Conservation (phyloP, 768 basidiomycete genomes). For the Hypholoma sublateritium region DNA sequence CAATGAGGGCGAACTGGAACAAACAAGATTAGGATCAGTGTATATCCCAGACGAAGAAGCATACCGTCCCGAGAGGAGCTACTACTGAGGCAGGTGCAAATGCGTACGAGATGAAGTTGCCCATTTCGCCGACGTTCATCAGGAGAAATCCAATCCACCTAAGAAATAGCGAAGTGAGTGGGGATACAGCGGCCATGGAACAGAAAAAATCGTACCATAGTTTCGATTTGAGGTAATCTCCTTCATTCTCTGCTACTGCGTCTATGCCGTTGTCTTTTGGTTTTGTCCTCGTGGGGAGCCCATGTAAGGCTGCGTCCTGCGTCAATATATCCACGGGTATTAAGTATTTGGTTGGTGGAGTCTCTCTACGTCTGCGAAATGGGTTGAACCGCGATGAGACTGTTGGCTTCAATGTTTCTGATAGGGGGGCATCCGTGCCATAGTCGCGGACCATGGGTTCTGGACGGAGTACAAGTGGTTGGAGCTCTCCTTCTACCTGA, state of each 20-base stretch:
- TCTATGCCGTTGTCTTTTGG: constrained; percentile 17
- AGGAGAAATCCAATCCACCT: constrained; percentile 91
- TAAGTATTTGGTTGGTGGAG: constrained; percentile 14
- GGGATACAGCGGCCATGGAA: neutral
- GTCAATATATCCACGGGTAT: constrained; percentile 44
- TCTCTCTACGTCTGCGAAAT: constrained; percentile 26
- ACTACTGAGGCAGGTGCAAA: constrained; percentile 92
- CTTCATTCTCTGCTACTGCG: constrained; percentile 50
- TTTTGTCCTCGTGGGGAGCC: constrained; percentile 19
- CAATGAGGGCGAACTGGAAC: constrained; percentile 81
- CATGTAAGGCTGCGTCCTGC: constrained; percentile 33
- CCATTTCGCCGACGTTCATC: constrained; percentile 88
- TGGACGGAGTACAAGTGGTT: constrained; percentile 14
- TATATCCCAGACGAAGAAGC: constrained; percentile 23
- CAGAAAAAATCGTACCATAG: constrained; percentile 56
- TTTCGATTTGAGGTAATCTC: constrained; percentile 80
- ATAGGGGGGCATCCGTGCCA: constrained; percentile 18
- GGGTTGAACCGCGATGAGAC: constrained; percentile 37
- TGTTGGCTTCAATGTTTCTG: constrained; percentile 4
- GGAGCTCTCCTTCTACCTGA: constrained; percentile 17
- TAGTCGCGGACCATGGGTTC: constrained; percentile 21
- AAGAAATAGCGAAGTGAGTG: constrained; percentile 6
- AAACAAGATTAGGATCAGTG: constrained; percentile 1
- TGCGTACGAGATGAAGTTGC: constrained; percentile 90
- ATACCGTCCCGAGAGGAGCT: constrained; percentile 92